Evolutionary conservation across 441 rosid genomes (phyloP).

Genomic region (Daphne laureola): DNA sequence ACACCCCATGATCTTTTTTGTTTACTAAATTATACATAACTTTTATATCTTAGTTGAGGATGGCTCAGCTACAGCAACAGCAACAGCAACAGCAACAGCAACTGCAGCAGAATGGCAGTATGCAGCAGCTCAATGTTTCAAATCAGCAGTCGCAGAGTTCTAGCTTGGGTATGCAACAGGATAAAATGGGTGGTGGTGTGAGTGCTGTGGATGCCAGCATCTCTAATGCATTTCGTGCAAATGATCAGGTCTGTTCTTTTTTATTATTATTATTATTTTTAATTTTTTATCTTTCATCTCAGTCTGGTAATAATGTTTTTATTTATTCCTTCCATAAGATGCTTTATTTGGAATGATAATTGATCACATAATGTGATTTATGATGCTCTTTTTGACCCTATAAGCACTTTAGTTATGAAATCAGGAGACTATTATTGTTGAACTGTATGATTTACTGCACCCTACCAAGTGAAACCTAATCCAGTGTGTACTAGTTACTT

Average conservation of each 20-base stretch:
- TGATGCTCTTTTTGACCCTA: too few species aligned
- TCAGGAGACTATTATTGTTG: too few species aligned
- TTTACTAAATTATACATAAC: too few species aligned
- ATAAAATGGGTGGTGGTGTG: conserved; percentile 55
- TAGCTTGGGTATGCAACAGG: conserved; percentile 52
- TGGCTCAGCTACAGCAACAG: conserved; percentile 47
- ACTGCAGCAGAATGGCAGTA: conserved; percentile 37
- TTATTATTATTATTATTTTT: too few species aligned
- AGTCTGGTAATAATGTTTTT: background rate
- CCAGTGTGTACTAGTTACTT: background rate
- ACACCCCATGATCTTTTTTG: too few species aligned
- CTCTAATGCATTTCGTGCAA: conserved; percentile 71
- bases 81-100: conserved; percentile 50
- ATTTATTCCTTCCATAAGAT: background rate
- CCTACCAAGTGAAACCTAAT: too few species aligned
- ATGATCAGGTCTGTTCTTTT: conserved; percentile 62
- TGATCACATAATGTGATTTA: too few species aligned
- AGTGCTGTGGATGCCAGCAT: conserved; percentile 64
- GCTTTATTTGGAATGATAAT: too few species aligned
- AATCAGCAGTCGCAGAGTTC: conserved; percentile 68
- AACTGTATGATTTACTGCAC: too few species aligned
- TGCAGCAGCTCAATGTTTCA: conserved; percentile 52
- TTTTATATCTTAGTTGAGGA: conserved; percentile 33
- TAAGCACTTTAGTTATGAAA: too few species aligned
- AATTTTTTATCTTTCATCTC: conserved; percentile 1